Conservation (phyloP, 495 filamentous ascomycete species). For the Aspergillus coremiiformis region DNA sequence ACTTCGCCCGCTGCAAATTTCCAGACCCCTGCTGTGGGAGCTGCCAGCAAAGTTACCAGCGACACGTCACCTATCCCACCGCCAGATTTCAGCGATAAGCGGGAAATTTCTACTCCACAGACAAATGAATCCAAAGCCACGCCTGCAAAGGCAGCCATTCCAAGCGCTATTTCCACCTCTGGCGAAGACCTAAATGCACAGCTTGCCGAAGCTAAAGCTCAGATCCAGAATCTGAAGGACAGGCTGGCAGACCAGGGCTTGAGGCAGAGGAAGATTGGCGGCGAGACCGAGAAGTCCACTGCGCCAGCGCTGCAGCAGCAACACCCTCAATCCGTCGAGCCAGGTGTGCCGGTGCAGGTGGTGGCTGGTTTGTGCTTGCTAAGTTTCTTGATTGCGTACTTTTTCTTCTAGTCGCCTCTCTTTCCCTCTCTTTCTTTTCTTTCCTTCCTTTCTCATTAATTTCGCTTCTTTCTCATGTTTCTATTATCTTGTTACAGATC, state of each 20-base stretch:
- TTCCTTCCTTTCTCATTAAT: slow-evolving; percentile 1
- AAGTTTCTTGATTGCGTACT: slow-evolving; percentile 87
- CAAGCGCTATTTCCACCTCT: slow-evolving; percentile 39
- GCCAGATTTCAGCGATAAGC: slow-evolving; percentile 39
- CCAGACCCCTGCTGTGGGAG: slow-evolving; percentile 42
- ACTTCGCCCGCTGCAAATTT: slow-evolving; percentile 47
- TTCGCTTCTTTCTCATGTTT: slow-evolving; percentile 6
- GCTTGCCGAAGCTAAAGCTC: slow-evolving; percentile 67
- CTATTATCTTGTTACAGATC: slow-evolving; percentile 11
- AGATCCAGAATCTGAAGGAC: slow-evolving; percentile 62
- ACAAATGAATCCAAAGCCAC: slow-evolving; percentile 16
- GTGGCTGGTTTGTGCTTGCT: slow-evolving; percentile 77
- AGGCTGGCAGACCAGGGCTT: slow-evolving; percentile 63
- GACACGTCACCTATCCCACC: slow-evolving; percentile 32
- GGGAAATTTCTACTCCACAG: slow-evolving; percentile 30
- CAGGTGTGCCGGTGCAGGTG: slow-evolving; percentile 81
- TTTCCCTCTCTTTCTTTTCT: slow-evolving; percentile 19
- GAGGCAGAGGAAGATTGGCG: slow-evolving; percentile 55
- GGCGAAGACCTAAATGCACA: slow-evolving; percentile 62
- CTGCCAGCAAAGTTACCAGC: slow-evolving; percentile 23
- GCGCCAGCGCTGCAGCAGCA: slow-evolving; percentile 43
- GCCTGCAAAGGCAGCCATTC: slow-evolving; percentile 34
- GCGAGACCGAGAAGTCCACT: slow-evolving; percentile 36
- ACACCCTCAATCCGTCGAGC: slow-evolving; percentile 38
- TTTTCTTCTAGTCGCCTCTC: slow-evolving; percentile 67